Conservation (phyloP, 441 rosid species). For the Metrosideros polymorpha region DNA sequence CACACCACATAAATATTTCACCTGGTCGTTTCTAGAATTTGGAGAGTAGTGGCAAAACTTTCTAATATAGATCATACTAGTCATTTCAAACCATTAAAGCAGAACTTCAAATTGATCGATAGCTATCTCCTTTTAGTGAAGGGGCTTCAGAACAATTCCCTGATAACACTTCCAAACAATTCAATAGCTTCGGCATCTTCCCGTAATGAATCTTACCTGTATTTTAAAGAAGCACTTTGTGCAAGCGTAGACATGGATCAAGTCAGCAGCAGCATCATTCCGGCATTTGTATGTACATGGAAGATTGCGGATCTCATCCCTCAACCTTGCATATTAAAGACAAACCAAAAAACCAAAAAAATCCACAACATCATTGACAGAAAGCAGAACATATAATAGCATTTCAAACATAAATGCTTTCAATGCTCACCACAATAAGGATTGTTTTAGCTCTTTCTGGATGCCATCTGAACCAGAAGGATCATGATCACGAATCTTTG, state of each 20-base stretch:
- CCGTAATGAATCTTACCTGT: constrained; percentile 36
- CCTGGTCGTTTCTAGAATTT: not conserved
- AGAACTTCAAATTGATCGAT: not conserved
- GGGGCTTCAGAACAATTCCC: not conserved
- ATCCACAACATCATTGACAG: not conserved
- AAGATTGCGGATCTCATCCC: constrained; percentile 84
- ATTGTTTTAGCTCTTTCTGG: constrained; percentile 65
- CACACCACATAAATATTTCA: not conserved
- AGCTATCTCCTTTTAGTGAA: not conserved
- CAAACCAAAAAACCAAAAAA: not conserved
- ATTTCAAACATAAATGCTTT: not conserved
- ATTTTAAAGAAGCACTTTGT: constrained; percentile 78
- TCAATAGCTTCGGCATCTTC: not conserved
- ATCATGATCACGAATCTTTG: constrained; percentile 61
- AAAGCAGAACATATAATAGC: constrained; percentile 1
- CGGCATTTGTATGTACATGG: constrained; percentile 93
- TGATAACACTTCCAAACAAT: not conserved
- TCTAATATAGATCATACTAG: not conserved
- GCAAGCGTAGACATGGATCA: constrained; percentile 86
- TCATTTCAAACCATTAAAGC: not conserved
- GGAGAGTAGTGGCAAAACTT: not conserved
- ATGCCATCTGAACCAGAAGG: constrained; percentile 62
- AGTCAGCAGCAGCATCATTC: constrained; percentile 99
- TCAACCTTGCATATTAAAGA: constrained; percentile 56
- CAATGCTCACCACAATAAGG: constrained; percentile 75